These are phyloP conservation scores for Puccinia brachypodii DNA, from an alignment of 1,284 basidiomycete species.

Conservation along the genomic window DNA sequence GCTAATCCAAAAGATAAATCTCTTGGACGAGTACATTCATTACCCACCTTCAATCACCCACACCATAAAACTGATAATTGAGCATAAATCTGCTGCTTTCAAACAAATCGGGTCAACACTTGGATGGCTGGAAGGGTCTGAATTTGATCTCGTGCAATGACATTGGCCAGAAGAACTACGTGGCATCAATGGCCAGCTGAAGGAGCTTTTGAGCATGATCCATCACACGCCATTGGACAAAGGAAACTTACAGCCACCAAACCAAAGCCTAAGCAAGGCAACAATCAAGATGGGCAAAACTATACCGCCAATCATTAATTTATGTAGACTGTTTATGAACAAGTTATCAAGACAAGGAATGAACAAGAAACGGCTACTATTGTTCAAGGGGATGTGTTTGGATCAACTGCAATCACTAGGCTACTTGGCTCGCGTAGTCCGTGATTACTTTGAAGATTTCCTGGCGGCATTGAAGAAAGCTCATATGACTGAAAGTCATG, in stretches of 20 bases:
- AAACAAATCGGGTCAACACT: not conserved
- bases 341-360: not conserved
- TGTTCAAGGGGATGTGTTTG: not conserved
- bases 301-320: not conserved
- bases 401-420: not conserved
- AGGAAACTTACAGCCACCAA: no score
- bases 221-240: not conserved
- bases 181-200: not conserved
- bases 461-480: not conserved
- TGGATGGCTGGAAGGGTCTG: not conserved
- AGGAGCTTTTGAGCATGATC: not conserved
- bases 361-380: not conserved
- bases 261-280: no score
- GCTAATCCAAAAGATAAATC: not conserved
- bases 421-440: not conserved
- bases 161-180: not conserved
- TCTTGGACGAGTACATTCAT: not conserved
- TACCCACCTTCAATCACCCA: not conserved
- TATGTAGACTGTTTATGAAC: not conserved
- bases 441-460: not conserved
- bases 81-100: not conserved
- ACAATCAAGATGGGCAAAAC: not conserved
- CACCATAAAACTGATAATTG: not conserved
- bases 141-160: not conserved
- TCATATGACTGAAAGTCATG: not conserved